phyloP scores from a whole-genome alignment of 2,329 filamentous ascomycete genomes.

The Clonostachys solani region DNA sequence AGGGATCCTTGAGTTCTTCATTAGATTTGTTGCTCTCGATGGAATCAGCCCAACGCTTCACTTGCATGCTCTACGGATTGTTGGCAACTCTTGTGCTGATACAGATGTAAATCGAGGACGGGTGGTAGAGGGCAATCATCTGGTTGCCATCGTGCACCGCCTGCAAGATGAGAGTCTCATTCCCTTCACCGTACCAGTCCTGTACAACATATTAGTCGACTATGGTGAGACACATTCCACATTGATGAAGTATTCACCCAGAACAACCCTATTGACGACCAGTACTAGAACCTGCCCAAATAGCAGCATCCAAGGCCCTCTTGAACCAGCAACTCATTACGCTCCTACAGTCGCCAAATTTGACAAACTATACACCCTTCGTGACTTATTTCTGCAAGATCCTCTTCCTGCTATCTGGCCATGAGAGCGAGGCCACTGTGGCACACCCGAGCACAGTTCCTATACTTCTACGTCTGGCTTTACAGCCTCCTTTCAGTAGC shows the following conservation, averaged over 20 bases:
- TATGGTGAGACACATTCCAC: constrained; percentile 42
- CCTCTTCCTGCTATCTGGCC: constrained; percentile 45
- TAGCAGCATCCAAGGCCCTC: constrained; percentile 45
- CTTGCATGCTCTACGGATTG: constrained; percentile 50
- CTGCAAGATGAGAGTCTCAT: constrained; percentile 43
- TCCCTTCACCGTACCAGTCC: constrained; percentile 50
- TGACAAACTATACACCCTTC: constrained; percentile 33
- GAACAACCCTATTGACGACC: constrained; percentile 1
- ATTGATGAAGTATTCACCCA: constrained; percentile 7
- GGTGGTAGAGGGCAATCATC: constrained; percentile 42
- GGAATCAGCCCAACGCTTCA: constrained; percentile 36
- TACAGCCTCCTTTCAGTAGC: constrained; percentile 26
- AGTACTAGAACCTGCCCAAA: constrained; percentile 49
- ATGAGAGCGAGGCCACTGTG: constrained; percentile 41
- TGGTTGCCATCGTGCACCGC: constrained; percentile 42
- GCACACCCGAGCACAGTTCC: constrained; percentile 41
- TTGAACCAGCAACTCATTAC: constrained; percentile 44
- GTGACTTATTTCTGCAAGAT: constrained; percentile 53
- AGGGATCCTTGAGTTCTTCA: constrained; percentile 52
- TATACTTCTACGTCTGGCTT: constrained; percentile 45
- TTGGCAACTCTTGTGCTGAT: constrained; percentile 61
- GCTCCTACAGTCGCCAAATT: constrained; percentile 40
- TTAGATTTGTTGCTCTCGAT: constrained; percentile 35
- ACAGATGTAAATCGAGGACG: constrained; percentile 57
- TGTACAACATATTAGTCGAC: constrained; percentile 60